Conservation (phyloP, 805 yeast species). For the Maudiozyma saulgeensis region DNA sequence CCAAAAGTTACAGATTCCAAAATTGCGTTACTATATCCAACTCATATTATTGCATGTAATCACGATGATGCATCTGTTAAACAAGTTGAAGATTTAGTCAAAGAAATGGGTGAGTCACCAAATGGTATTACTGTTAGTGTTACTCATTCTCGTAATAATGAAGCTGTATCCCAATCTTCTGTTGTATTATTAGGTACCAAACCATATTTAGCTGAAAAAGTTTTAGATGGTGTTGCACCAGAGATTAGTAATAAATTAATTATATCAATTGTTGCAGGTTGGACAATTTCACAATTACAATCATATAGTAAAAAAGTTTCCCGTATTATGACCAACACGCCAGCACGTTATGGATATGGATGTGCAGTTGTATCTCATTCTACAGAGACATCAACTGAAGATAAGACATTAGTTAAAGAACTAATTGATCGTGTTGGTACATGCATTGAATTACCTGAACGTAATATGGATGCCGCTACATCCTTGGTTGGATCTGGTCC, state of each 20-base stretch:
- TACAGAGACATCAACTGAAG: slow-evolving; percentile 35
- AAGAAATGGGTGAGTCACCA: slow-evolving; percentile 34
- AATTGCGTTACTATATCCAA: slow-evolving; percentile 43
- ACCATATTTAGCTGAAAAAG: slow-evolving; percentile 65
- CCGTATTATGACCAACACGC: slow-evolving; percentile 97
- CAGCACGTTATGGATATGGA: slow-evolving; percentile 87
- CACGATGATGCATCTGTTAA: slow-evolving; percentile 34
- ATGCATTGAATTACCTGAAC: slow-evolving; percentile 62
- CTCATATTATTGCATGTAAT: slow-evolving; percentile 70
- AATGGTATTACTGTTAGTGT: slow-evolving; percentile 42
- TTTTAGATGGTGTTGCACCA: slow-evolving; percentile 42
- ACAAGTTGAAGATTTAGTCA: slow-evolving; percentile 40
- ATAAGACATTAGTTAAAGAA: slow-evolving; percentile 27
- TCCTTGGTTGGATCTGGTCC: slow-evolving; percentile 95
- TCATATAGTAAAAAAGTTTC: slow-evolving; percentile 50
- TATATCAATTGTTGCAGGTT: slow-evolving; percentile 86
- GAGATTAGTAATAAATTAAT: slow-evolving; percentile 47
- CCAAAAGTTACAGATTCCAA: slow-evolving; percentile 20
- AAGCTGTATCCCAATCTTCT: slow-evolving; percentile 55
- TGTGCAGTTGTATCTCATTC: slow-evolving; percentile 88
- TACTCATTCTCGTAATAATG: slow-evolving; percentile 43
- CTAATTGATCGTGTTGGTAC: slow-evolving; percentile 58
- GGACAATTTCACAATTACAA: slow-evolving; percentile 64
- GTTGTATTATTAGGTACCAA: slow-evolving; percentile 78
- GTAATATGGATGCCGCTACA: slow-evolving; percentile 93